Conservation (phyloP, 768 basidiomycete genomes). For the Paxillus ammoniavirescens region DNA sequence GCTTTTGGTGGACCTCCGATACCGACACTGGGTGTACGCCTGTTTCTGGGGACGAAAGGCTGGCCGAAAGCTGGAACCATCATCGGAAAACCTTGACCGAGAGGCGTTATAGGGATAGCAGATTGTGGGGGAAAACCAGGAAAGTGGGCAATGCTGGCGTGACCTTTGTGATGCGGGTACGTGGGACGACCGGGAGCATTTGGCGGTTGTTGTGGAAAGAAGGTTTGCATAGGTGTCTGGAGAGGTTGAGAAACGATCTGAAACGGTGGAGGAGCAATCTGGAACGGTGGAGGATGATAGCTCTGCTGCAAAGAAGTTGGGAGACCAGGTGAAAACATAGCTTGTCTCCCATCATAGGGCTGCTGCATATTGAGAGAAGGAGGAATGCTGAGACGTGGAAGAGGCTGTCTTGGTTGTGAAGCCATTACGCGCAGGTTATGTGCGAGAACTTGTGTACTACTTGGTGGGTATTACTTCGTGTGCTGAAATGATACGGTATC, state of each 20-base stretch:
- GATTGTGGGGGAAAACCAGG: slow-evolving; percentile 58
- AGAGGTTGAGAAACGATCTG: slow-evolving; percentile 43
- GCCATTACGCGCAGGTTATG: slow-evolving; percentile 22
- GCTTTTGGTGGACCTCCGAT: slow-evolving; percentile 90
- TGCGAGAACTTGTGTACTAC: neutral
- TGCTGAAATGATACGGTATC: neutral
- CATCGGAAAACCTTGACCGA: slow-evolving; percentile 56
- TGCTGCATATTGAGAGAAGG: slow-evolving; percentile 56
- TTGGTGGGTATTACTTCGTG: neutral
- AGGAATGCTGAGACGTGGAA: slow-evolving; percentile 58
- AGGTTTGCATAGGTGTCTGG: slow-evolving; percentile 75
- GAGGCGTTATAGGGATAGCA: slow-evolving; percentile 58
- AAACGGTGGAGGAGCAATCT: slow-evolving; percentile 40
- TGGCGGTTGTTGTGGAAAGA: slow-evolving; percentile 53
- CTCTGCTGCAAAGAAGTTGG: slow-evolving; percentile 58
- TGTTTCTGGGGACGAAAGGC: slow-evolving; percentile 59
- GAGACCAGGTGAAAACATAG: slow-evolving; percentile 63
- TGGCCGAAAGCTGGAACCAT: slow-evolving; percentile 43
- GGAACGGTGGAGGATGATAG: slow-evolving; percentile 53
- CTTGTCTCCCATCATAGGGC: slow-evolving; percentile 45
- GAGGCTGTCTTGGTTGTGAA: slow-evolving; percentile 47
- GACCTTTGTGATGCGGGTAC: slow-evolving; percentile 49
- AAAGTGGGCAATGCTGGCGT: slow-evolving; percentile 62
- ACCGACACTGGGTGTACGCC: slow-evolving; percentile 64
- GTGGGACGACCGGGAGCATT: slow-evolving; percentile 51